phyloP scores from a whole-genome alignment of 2,329 filamentous ascomycete species.

The Fusarium kyushuense region DNA sequence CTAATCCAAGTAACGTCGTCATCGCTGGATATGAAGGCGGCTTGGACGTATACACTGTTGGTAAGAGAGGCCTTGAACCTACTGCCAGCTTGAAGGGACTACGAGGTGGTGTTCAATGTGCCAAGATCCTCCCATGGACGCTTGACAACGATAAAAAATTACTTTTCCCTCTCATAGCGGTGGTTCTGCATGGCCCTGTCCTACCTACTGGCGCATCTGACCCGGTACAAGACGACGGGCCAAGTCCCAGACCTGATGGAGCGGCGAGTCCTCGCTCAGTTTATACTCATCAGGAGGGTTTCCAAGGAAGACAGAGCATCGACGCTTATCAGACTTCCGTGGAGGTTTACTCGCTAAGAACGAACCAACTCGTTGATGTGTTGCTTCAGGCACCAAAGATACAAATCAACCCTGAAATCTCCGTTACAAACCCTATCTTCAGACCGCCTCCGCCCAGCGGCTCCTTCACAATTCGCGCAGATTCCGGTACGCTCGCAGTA shows the following conservation, averaged over 20 bases:
- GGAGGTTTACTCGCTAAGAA: conserved; percentile 86
- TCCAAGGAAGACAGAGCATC: conserved; percentile 56
- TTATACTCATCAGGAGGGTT: conserved; percentile 54
- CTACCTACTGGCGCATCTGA: conserved; percentile 59
- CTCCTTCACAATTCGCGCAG: conserved; percentile 78
- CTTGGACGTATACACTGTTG: conserved; percentile 79
- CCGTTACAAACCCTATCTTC: conserved; percentile 72
- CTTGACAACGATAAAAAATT: conserved; percentile 64
- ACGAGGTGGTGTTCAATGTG: conserved; percentile 81
- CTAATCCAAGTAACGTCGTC: conserved; percentile 72
- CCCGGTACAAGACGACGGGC: conserved; percentile 53
- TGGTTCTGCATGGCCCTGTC: conserved; percentile 83
- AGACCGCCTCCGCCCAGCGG: conserved; percentile 77
- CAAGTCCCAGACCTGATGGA: conserved; percentile 58
- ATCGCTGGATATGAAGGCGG: conserved; percentile 85
- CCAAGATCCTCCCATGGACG: conserved; percentile 83
- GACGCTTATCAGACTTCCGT: conserved; percentile 86
- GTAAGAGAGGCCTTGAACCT: conserved; percentile 77
- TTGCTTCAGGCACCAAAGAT: conserved; percentile 77
- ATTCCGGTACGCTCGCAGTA: conserved; percentile 77
- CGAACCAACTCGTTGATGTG: conserved; percentile 77
- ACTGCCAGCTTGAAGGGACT: conserved; percentile 80
- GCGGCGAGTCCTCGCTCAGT: conserved; percentile 58
- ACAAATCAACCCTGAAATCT: conserved; percentile 65
- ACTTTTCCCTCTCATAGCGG: conserved; percentile 78